Conservation (phyloP, 2,329 filamentous ascomycete species). For the Aspergillus clavatus region DNA sequence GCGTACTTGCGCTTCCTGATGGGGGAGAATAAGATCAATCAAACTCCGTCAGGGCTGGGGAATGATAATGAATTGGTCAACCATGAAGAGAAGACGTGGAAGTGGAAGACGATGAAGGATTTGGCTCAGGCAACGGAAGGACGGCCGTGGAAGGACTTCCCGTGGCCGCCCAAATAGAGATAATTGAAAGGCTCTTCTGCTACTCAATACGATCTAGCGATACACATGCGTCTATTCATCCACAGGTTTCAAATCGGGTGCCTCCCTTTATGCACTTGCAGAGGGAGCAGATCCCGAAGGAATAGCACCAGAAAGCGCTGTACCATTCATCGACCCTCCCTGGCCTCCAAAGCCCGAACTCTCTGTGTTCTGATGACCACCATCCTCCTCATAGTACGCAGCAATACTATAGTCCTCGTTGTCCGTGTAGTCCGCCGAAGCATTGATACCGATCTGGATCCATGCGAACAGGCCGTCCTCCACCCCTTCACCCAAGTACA, state of each 20-base stretch:
- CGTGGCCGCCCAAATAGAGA: conserved; percentile 11
- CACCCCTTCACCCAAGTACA: conserved; percentile 48
- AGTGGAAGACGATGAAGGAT: conserved; percentile 27
- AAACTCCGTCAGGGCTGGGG: conserved; percentile 17
- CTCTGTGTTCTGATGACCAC: conserved; percentile 18
- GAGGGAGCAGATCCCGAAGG: conserved; percentile 9
- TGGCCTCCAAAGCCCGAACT: conserved; percentile 11
- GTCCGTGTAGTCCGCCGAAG: conserved; percentile 29
- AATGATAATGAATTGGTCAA: conserved; percentile 30
- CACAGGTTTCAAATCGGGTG: too few relatives aligned
- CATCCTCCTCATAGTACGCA: conserved; percentile 19
- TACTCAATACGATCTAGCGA: neutral
- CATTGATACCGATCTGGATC: conserved; percentile 47
- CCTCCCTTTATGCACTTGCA: conserved; percentile 3
- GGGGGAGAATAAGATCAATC: conserved; percentile 28
- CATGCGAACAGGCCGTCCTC: conserved; percentile 46
- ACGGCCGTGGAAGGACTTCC: conserved; percentile 19
- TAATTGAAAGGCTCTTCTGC: neutral
- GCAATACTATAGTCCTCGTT: conserved; percentile 23
- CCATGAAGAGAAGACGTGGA: conserved; percentile 23
- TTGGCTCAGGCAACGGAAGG: conserved; percentile 23
- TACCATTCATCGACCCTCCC: conserved; percentile 4
- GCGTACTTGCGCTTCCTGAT: conserved; percentile 32
- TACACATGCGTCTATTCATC: too few relatives aligned
- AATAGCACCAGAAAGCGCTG: conserved; percentile 10